A percentile compares a stretch with the other conserved stretches of the same genome.
Evolutionary conservation across 306 rosid genomes (phyloP).

Genomic region (Inga oerstediana): DNA sequence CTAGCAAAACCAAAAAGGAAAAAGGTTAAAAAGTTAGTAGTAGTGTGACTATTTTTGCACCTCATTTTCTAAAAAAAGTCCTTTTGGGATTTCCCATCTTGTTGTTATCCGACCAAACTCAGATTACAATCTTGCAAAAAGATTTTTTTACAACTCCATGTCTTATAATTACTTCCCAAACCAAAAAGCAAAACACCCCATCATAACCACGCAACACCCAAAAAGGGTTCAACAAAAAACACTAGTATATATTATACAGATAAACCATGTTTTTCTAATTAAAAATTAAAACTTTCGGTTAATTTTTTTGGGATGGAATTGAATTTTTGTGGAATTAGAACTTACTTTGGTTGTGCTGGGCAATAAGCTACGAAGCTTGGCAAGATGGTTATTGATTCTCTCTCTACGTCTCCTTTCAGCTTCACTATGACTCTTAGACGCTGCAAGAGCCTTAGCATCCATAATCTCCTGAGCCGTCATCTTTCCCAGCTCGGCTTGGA

Average conservation of each 20-base stretch:
- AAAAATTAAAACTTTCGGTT: not conserved
- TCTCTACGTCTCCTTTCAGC: slow-evolving; percentile 97
- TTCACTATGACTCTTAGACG: slow-evolving; percentile 93
- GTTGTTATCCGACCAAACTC: slow-evolving; percentile 36
- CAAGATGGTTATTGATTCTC: slow-evolving; percentile 95
- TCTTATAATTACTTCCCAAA: not conserved
- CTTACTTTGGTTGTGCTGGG: slow-evolving; percentile 98
- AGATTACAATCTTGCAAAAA: slow-evolving; percentile 40
- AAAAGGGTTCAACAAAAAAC: slow-evolving; percentile 1
- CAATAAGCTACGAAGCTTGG: slow-evolving; percentile 82
- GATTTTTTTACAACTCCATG: slow-evolving; percentile 22
- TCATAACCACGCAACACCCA: not conserved
- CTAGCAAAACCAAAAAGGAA: slow-evolving; percentile 33
- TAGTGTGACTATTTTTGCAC: slow-evolving; percentile 40
- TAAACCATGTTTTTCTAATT: not conserved
- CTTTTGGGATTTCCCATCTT: slow-evolving; percentile 33
- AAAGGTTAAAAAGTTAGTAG: not conserved
- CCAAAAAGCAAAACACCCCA: not conserved
- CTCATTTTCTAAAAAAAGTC: slow-evolving; percentile 39
- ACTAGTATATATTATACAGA: not conserved
- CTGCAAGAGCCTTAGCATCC: slow-evolving; percentile 98
- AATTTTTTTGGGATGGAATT: not conserved
- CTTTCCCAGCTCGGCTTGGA: slow-evolving; percentile 83
- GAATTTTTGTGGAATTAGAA: not conserved
- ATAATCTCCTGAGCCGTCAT: slow-evolving; percentile 92